Percentiles rank a stretch among this genome's conserved stretches.
Evolutionary conservation across 78 protist genomes (phyloP).

Genomic region (Cavenderia fasciculata): DNA sequence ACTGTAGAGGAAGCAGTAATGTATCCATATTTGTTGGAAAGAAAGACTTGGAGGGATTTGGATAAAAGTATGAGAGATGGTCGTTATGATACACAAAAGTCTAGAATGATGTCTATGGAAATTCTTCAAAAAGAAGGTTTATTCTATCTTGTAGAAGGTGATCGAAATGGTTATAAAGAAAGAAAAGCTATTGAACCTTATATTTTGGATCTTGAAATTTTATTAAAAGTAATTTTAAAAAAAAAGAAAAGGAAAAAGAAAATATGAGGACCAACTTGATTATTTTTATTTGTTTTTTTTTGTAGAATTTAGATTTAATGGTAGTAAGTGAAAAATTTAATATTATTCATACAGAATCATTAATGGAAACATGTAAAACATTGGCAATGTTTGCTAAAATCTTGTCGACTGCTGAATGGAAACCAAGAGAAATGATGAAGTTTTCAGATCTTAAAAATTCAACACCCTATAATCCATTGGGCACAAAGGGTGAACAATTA

Average conservation of each 20-base stretch:
- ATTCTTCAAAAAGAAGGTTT: not conserved
- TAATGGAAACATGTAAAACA: slow-evolving; percentile 18
- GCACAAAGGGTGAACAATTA: not conserved
- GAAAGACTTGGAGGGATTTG: slow-evolving; percentile 53
- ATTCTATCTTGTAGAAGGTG: slow-evolving; percentile 45
- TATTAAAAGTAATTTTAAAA: not conserved
- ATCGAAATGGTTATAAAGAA: not conserved
- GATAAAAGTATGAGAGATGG: not conserved
- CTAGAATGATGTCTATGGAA: not conserved
- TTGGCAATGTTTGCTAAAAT: slow-evolving; percentile 45
- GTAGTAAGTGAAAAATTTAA: not conserved
- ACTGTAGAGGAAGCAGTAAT: not conserved
- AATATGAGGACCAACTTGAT: not conserved
- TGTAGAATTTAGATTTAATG: slow-evolving; percentile 4
- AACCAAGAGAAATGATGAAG: not conserved
- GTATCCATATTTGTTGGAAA: slow-evolving; percentile 43
- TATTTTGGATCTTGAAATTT: not conserved
- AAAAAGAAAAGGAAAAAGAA: not conserved
- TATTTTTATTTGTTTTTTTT: not conserved
- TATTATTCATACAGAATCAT: slow-evolving; percentile 3
- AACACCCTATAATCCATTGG: not conserved
- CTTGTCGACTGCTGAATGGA: not conserved
- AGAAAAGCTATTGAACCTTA: too few relatives aligned
- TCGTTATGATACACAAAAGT: not conserved
- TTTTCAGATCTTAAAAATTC: not conserved